These are phyloP conservation scores for Macrophomina pseudophaseolina DNA, from an alignment of 2,329 filamentous ascomycete genomes.

Conservation along the genomic window DNA sequence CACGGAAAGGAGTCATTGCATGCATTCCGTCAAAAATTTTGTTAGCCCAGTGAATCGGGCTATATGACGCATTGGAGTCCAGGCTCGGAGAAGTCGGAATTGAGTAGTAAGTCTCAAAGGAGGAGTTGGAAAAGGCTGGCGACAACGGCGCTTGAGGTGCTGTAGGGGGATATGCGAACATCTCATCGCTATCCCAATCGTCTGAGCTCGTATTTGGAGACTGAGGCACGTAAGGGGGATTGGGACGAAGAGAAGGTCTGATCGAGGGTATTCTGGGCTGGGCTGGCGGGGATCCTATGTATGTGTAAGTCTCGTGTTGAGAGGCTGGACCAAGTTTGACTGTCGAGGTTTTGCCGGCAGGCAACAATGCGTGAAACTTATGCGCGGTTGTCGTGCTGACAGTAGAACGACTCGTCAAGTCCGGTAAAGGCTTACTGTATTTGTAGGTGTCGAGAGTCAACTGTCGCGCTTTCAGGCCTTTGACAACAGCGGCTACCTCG, in stretches of 20 bases:
- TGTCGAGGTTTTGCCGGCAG: background rate
- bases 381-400: background rate
- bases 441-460: background rate
- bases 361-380: background rate
- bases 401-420: background rate
- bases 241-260: constrained; percentile 5
- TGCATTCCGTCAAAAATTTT: constrained; percentile 51
- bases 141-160: constrained; percentile 37
- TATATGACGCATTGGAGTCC: constrained; percentile 37
- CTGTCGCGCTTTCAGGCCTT: constrained; percentile 18
- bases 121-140: constrained; percentile 50
- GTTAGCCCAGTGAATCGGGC: constrained; percentile 48
- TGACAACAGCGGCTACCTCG: background rate
- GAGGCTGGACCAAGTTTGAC: too few species aligned
- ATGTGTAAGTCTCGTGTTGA: background rate
- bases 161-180: constrained; percentile 14
- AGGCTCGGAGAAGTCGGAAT: constrained; percentile 29
- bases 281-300: background rate
- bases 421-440: background rate
- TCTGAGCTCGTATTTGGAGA: constrained; percentile 10
- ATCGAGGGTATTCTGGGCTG: background rate
- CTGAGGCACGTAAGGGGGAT: background rate
- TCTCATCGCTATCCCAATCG: constrained; percentile 22
- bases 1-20: constrained; percentile 43
- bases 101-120: constrained; percentile 47